These are phyloP conservation scores for Tetradesmus lagerheimii DNA, from an alignment of 139 green algal species.

Conservation along the genomic window DNA sequence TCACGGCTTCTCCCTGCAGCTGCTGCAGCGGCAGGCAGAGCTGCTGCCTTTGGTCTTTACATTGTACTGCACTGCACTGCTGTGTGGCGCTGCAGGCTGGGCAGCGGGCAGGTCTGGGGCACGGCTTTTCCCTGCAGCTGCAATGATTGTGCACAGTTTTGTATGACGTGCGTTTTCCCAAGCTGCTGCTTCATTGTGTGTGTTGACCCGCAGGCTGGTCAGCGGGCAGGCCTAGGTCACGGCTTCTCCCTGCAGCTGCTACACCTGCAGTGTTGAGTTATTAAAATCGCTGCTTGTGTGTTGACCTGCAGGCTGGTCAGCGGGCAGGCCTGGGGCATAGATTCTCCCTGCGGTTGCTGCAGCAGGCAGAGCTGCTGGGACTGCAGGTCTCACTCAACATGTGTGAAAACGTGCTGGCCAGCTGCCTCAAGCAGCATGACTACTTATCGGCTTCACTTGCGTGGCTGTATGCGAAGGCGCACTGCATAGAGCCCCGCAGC, in stretches of 20 bases:
- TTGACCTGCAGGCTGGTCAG: not conserved
- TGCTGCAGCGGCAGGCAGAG: constrained; percentile 32
- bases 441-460: too few species aligned
- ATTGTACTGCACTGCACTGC: too few species aligned
- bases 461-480: not conserved
- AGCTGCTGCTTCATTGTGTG: not conserved
- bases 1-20: not conserved
- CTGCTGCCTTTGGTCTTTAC: too few species aligned
- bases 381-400: not conserved
- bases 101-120: too few species aligned
- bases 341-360: constrained; percentile 3
- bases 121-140: too few species aligned
- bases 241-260: not conserved
- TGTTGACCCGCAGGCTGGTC: not conserved
- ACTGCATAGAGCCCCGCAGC: not conserved
- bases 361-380: constrained; percentile 10
- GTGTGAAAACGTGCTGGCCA: not conserved
- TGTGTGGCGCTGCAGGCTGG: too few species aligned
- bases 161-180: too few species aligned
- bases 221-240: not conserved
- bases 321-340: not conserved
- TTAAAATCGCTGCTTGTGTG: too few species aligned
- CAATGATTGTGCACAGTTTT: too few species aligned
- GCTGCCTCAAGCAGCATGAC: not conserved
- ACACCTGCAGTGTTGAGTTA: not conserved